Base-by-base conservation (phyloP, 192 early-diverging fungal species). In the Borealophlyctis nickersoniae region DNA sequence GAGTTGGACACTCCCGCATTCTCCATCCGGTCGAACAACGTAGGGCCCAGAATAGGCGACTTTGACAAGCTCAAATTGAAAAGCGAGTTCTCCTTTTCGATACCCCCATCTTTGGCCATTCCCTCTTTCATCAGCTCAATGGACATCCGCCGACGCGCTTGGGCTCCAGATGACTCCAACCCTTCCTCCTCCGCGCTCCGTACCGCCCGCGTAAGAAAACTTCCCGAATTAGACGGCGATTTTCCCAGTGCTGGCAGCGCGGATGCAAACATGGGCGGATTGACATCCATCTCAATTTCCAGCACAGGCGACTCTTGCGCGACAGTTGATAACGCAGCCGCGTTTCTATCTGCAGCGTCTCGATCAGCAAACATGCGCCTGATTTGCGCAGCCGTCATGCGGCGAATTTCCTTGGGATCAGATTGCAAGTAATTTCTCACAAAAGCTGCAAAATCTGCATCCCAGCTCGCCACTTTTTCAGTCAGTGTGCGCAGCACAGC, bases 401-500 rank as follows among this genome's bases (percentile, higher is more conserved):
- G 62, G 27, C 82, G 77, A n/a, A 89, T 74, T 51, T 92, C 89
- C 26, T 87, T 77, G 28, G 63, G 52, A 51, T 97, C 94, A 0
- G 89, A 80, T 60, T 92, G 88, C 60, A 96, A 83, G 69, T 89
- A 94, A 2, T 80, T 81, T 35, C 89, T 72, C 1, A 85, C 89
- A 35, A 98, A 84, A 52, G 89, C 81, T 3, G 77, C 78, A 62
- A 96, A 96, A 26, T 92, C 90, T 58, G 80, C 61, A 58, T 97
- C 91, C 94, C 94, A 98, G 45, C 78, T 73, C 2, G 78, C 70
- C 1, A 95, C 88, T 36, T 91, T 91, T 51, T 87, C 86, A 62
- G 91, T 87, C 27, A 98, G 61, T 11, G 78, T 81, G 56, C 86
- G 84, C 7, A 90, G 78, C 9, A 93, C 91, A 29, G 82, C 77